Conservation (phyloP, 768 basidiomycete species). For the Royoungia palumana region DNA sequence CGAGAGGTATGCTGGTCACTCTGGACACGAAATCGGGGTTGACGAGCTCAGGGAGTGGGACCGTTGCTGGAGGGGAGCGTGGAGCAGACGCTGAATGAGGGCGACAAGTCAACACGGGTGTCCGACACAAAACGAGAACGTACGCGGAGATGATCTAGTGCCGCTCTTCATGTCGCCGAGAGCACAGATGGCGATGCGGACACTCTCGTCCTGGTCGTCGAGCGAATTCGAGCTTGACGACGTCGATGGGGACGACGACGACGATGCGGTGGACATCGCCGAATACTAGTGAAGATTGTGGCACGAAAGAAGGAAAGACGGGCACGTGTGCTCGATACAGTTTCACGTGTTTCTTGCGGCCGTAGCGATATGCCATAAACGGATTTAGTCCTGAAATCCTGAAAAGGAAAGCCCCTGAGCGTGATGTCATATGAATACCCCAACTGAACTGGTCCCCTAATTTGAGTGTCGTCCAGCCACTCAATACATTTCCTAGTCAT, state of each 20-base stretch:
- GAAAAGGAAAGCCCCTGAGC: conserved; percentile 6
- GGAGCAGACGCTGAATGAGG: conserved; percentile 10
- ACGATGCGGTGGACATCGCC: neutral
- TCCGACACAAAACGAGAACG: conserved; percentile 4
- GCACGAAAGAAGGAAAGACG: neutral
- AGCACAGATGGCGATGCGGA: conserved; percentile 73
- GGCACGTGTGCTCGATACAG: conserved; percentile 5
- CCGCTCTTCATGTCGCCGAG: conserved; percentile 75
- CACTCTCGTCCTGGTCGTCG: conserved; percentile 67
- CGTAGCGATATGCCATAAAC: neutral
- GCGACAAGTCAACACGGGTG: neutral
- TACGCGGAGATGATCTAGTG: conserved; percentile 16
- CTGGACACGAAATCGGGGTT: conserved; percentile 45
- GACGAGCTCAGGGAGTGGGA: conserved; percentile 10
- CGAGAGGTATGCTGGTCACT: conserved; percentile 67
- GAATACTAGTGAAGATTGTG: conserved; percentile 13
- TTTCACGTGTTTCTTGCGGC: conserved; percentile 26
- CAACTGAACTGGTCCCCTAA: neutral
- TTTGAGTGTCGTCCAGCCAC: conserved; percentile 1
- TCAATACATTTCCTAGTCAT: conserved; percentile 12
- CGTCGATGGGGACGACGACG: conserved; percentile 11
- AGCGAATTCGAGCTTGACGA: conserved; percentile 23
- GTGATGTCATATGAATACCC: neutral
- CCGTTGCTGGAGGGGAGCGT: conserved; percentile 11
- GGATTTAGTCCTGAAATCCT: neutral